A percentile compares a stretch with the other conserved stretches of the same genome.
These are phyloP conservation scores for Areca catechu DNA, from an alignment of 176 grass and related monocot genomes.

Conservation along the genomic window DNA sequence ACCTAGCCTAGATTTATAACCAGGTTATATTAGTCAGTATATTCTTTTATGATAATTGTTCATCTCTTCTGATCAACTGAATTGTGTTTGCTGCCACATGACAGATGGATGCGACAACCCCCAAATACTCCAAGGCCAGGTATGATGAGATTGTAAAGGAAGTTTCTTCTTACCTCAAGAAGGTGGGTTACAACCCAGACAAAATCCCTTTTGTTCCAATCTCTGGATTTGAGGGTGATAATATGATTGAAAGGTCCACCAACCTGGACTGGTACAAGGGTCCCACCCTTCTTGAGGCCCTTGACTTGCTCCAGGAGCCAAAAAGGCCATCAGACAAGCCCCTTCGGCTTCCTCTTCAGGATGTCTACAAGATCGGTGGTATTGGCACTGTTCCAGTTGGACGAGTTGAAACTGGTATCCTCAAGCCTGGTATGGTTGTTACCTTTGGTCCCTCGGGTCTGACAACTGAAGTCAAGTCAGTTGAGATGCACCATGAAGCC, in stretches of 20 bases:
- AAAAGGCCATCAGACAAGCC: constrained; percentile 92
- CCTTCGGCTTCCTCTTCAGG: constrained; percentile 92
- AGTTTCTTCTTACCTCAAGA: constrained; percentile 74
- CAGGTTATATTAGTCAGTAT: no score
- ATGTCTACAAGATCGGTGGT: constrained; percentile 94
- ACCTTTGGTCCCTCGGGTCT: constrained; percentile 70
- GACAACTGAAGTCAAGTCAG: constrained; percentile 88
- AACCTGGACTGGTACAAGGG: constrained; percentile 95
- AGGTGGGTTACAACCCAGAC: constrained; percentile 75
- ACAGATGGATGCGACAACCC: constrained; percentile 86
- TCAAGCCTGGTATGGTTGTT: constrained; percentile 83
- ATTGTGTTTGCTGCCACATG: no score
- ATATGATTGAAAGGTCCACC: constrained; percentile 83
- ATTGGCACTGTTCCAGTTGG: constrained; percentile 82
- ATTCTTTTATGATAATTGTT: no score
- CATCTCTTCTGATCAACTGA: no score
- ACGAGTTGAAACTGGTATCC: constrained; percentile 66
- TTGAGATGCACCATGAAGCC: constrained; percentile 95
- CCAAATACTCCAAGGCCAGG: constrained; percentile 65
- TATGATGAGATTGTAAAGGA: constrained; percentile 84
- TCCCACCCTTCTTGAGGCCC: constrained; percentile 71
- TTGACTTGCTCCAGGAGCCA: constrained; percentile 67
- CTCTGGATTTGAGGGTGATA: constrained; percentile 82
- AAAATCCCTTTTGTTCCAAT: constrained; percentile 79
- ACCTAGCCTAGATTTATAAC: no score